Evolutionary conservation across 768 basidiomycete genomes (phyloP).

Genomic region (Suillus paluster): DNA sequence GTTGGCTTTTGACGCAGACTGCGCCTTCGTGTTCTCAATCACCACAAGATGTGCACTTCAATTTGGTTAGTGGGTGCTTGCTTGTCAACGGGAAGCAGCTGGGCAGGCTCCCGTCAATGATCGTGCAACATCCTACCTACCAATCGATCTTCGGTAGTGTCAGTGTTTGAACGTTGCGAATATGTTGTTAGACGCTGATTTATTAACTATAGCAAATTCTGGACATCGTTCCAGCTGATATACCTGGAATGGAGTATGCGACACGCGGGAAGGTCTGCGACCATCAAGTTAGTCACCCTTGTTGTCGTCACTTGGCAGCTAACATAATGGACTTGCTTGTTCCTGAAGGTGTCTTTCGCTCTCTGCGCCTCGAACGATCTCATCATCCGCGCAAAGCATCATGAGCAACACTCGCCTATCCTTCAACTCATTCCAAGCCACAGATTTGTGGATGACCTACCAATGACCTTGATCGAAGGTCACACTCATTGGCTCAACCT

Average conservation of each 20-base stretch:
- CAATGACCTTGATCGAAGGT: conserved; percentile 22
- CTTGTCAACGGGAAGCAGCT: conserved; percentile 31
- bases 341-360: conserved; percentile 28
- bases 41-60: conserved; percentile 26
- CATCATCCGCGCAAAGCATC: conserved; percentile 21
- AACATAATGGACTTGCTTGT: background rate
- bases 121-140: conserved; percentile 25
- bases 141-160: conserved; percentile 25
- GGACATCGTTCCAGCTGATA: conserved; percentile 26
- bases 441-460: conserved; percentile 29
- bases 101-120: conserved; percentile 23
- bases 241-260: conserved; percentile 28
- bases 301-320: background rate
- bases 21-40: background rate
- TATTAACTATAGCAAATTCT: conserved; percentile 20
- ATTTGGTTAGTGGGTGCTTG: conserved; percentile 29
- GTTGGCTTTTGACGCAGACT: conserved; percentile 30
- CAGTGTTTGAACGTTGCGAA: background rate
- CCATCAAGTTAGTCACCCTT: conserved; percentile 21
- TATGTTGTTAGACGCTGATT: background rate
- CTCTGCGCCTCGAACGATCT: conserved; percentile 18
- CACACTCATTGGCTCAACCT: conserved; percentile 39
- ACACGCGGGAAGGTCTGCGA: background rate
- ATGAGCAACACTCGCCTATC: background rate
- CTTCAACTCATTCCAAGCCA: conserved; percentile 30